Evolutionary conservation across 345 rosid species (phyloP).

Genomic region (Citrus sinensis): DNA sequence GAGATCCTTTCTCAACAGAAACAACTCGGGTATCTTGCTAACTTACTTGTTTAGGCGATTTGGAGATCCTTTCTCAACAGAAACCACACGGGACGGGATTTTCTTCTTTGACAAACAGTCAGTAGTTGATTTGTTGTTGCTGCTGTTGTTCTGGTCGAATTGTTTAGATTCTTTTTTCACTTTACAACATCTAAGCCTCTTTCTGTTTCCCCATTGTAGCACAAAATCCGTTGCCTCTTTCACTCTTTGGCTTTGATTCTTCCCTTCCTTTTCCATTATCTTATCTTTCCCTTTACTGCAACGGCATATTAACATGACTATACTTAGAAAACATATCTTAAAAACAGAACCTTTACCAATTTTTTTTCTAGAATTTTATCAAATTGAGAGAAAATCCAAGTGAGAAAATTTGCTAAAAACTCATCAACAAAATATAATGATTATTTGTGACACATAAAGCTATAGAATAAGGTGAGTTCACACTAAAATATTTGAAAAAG

Average conservation of each 20-base stretch:
- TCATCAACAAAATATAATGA: slow-evolving; percentile 11
- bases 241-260: slow-evolving; percentile 44
- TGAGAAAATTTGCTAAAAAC: not conserved
- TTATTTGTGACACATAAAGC: not conserved
- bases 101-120: slow-evolving; percentile 58
- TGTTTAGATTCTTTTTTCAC: slow-evolving; percentile 54
- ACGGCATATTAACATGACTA: slow-evolving; percentile 6
- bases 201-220: slow-evolving; percentile 89
- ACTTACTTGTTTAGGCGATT: slow-evolving; percentile 56
- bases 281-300: slow-evolving; percentile 8
- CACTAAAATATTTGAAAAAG: not conserved
- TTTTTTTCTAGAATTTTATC: not conserved
- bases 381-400: not conserved
- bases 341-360: not conserved
- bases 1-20: no score
- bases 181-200: slow-evolving; percentile 81
- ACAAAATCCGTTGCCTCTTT: slow-evolving; percentile 66
- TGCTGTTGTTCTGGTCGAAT: slow-evolving; percentile 28
- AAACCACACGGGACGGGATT: slow-evolving; percentile 37
- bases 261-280: slow-evolving; percentile 66
- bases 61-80: slow-evolving; percentile 49
- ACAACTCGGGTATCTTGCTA: not conserved
- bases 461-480: not conserved
- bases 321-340: not conserved
- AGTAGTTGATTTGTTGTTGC: slow-evolving; percentile 35